phyloP scores from a whole-genome alignment of 495 filamentous ascomycete species.

The Penicillium soppii region DNA sequence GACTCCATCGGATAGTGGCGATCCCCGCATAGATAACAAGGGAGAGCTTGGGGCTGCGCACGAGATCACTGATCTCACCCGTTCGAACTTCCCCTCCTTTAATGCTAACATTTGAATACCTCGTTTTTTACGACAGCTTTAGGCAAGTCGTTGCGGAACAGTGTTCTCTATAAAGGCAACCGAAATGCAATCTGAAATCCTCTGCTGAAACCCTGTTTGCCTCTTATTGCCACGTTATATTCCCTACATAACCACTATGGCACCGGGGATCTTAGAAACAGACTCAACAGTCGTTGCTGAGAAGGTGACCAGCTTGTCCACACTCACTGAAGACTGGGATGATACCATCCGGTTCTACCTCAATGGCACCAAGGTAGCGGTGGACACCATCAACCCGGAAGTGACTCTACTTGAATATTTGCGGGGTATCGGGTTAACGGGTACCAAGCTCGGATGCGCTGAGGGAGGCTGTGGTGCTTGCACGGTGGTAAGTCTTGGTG shows the following conservation, averaged over 20 bases:
- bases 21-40: conserved; percentile 36
- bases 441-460: conserved; percentile 74
- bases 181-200: conserved; percentile 7
- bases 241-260: conserved; percentile 44
- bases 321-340: conserved; percentile 64
- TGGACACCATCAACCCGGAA: conserved; percentile 85
- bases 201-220: conserved; percentile 10
- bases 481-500: conserved; percentile 68
- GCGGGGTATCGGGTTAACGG: conserved; percentile 82
- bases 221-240: conserved; percentile 1
- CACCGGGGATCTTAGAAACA: conserved; percentile 53
- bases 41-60: conserved; percentile 11
- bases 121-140: conserved; percentile 10
- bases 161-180: conserved; percentile 5
- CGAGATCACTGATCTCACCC: conserved; percentile 5
- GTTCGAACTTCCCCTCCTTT: conserved; percentile 16
- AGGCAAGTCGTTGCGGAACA: conserved; percentile 22
- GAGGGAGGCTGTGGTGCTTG: conserved; percentile 98
- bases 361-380: conserved; percentile 85
- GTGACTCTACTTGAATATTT: conserved; percentile 92
- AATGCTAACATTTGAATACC: not conserved
- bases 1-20: conserved; percentile 41
- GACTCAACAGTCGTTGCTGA: conserved; percentile 47
- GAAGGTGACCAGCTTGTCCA: conserved; percentile 44
- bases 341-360: conserved; percentile 82